Evolutionary conservation across 2,329 filamentous ascomycete genomes (phyloP), one percentile per base, ranked within the genome.

Genomic region (Zalaria sp.): DNA sequence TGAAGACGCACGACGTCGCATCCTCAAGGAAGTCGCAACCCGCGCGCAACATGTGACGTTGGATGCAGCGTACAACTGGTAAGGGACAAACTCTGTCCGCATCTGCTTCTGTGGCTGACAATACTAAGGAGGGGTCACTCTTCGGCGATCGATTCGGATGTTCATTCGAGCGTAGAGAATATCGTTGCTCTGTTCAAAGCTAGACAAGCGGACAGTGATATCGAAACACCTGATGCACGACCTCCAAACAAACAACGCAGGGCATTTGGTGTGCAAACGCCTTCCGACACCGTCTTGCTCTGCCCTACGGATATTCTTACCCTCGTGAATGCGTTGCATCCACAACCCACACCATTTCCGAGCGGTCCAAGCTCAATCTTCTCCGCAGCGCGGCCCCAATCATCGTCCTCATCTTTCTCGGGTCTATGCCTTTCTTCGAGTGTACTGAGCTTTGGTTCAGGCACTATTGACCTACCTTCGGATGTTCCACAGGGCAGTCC

Each of bases 251-350:
- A 18, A 18, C 18, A 18, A 18, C 18, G 18, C 18, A 18, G 18
- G 18, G 18, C 18, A 18, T 18, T 18, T 18, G 18, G 18, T 18
- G 18, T 18, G 18, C 18, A 18, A 18, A 18, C 18, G 18, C 18
- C 18, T 18, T 18, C 18, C 18, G 18, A 18, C 18, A 18, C 18
- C 18, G 18, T 18, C 18, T 7, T 32, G 29, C 29, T 94, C 49
- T 84, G 82, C 54, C 77, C 84, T 31, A 74, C 82, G 34, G 88
- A 95, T 57, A 66, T 93, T 49, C 68, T 82, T 31, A 88, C 84
- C 3, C 64, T 93, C 52, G 75, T 93, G 47, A 85, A 91, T 58
- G 81, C 82, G 7, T 72, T 95, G 9, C 93, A 88, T 54, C 88
- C 88, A 0, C 80, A 85, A 52, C 78, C 81, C 2, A 68, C 70